Percentiles rank a stretch among this genome's conserved stretches.
These are phyloP conservation scores for Entrophospora sp. DNA, from an alignment of 192 early-diverging fungal genomes.

Conservation along the genomic window DNA sequence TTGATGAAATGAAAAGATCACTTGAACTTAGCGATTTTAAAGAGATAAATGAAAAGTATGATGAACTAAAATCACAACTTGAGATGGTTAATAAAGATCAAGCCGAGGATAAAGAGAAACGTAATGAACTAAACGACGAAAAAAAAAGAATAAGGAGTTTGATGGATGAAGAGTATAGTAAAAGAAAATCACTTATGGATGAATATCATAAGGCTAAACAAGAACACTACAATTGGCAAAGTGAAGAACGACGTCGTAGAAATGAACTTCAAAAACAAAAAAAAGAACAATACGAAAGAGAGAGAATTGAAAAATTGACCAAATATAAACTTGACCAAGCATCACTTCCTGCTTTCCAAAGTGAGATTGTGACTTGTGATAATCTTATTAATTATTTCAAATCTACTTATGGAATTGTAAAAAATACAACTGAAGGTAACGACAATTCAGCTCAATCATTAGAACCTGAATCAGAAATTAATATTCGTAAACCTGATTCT, in stretches of 20 bases:
- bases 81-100: constrained; percentile 54
- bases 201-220: constrained; percentile 66
- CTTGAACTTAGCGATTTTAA: constrained; percentile 57
- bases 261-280: constrained; percentile 58
- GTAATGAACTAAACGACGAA: constrained; percentile 61
- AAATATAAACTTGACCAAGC: constrained; percentile 78
- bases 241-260: constrained; percentile 56
- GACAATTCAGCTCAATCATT: constrained; percentile 24
- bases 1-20: constrained; percentile 59
- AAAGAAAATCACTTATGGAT: constrained; percentile 57
- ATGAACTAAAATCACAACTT: constrained; percentile 64
- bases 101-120: constrained; percentile 51
- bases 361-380: constrained; percentile 79
- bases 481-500: constrained; percentile 48
- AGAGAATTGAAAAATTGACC: constrained; percentile 58
- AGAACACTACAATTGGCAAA: constrained; percentile 64
- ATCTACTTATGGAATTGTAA: constrained; percentile 32
- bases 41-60: constrained; percentile 58
- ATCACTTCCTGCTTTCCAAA: constrained; percentile 75
- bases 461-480: constrained; percentile 24
- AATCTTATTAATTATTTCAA: constrained; percentile 70
- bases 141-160: constrained; percentile 60
- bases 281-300: constrained; percentile 56
- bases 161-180: constrained; percentile 60
- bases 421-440: too few species aligned